Evolutionary conservation across 164 flowering plant species (phyloP), one percentile per base, ranked within the genome.

Genomic region (Stephania japonica): DNA sequence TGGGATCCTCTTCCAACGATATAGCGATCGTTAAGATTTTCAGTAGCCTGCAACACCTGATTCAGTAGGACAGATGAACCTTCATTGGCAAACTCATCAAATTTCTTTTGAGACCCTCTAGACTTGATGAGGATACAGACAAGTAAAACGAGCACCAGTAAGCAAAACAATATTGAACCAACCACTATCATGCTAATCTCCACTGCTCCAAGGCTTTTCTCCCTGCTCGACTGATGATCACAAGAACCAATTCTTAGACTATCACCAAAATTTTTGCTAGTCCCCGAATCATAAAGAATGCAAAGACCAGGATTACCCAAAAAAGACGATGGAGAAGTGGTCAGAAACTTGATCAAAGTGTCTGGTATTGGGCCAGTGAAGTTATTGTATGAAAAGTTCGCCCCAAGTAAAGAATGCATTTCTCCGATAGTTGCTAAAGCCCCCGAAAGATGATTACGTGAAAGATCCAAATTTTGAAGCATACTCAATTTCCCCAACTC

Each of bases 1-100:
- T 93, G 97, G 10, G 91, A 92, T 78, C 98, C 98, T 76, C 82
- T 88, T 19, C 98, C 98, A 47, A 91, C 77, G 49, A 93, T 76
- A 66, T 83, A 81, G 72, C 70, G 75, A 1, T 86, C 89, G 67
- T 83, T 76, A 6, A 93, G 82, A 76, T 91, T 84, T n/a, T 83
- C 91, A 9, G 95, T 90, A 2, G 91, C 91, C 72, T 81, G 86
- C 82, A 91, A 82, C 38, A 93, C 82, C 79, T 84, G 72, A 67
- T 76, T 79, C 70, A 90, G 84, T 23, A 86, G 75, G 13, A 73
- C 68, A 23, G 89, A 53, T 16, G 89, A 67, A 24, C 91, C 95
- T 69, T 80, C 90, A 49, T 83, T 70, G n/a, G 76, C 79, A 75
- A 81, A 69, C 24, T 77, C 67, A 71, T 78, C 79, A 73, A 50